Evolutionary conservation across 495 filamentous ascomycete species (phyloP).

Genomic region (Extremus antarcticus): DNA sequence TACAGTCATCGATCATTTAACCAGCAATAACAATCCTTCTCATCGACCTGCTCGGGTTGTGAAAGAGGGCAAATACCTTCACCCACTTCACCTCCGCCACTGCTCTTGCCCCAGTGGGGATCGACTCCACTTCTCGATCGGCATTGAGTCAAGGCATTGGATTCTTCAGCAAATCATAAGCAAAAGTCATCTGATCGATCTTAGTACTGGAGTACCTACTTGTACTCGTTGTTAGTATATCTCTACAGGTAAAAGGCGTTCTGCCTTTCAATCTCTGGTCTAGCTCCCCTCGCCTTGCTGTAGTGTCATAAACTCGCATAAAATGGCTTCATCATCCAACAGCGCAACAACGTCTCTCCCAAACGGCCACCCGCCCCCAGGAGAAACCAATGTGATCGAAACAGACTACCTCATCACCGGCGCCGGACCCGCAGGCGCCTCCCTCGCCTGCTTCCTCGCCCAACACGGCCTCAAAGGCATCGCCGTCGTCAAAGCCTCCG

Average conservation of each 20-base stretch:
- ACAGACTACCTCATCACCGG: constrained; percentile 46
- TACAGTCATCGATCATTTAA: too few relatives aligned
- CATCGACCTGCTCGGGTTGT: too few relatives aligned
- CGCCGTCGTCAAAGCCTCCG: constrained; percentile 36
- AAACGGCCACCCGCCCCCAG: neutral
- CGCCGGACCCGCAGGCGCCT: constrained; percentile 45
- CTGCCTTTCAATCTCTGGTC: too few relatives aligned
- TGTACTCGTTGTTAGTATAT: too few relatives aligned
- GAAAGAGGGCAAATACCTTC: too few relatives aligned
- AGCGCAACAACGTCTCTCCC: neutral
- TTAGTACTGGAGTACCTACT: neutral
- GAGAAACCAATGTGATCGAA: constrained; percentile 14
- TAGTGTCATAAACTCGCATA: neutral
- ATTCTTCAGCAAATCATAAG: neutral
- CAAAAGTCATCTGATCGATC: neutral
- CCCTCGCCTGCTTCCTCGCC: constrained; percentile 44
- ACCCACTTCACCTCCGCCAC: too few relatives aligned
- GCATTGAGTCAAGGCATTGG: neutral
- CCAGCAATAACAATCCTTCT: too few relatives aligned
- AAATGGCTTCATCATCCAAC: neutral
- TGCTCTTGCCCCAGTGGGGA: too few relatives aligned
- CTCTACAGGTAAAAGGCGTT: too few relatives aligned
- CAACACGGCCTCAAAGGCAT: constrained; percentile 41
- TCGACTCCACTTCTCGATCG: neutral
- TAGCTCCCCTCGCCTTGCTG: too few relatives aligned